These are phyloP conservation scores for Penicillium sclerotiorum DNA, from an alignment of 2,329 filamentous ascomycete genomes.

Conservation along the genomic window DNA sequence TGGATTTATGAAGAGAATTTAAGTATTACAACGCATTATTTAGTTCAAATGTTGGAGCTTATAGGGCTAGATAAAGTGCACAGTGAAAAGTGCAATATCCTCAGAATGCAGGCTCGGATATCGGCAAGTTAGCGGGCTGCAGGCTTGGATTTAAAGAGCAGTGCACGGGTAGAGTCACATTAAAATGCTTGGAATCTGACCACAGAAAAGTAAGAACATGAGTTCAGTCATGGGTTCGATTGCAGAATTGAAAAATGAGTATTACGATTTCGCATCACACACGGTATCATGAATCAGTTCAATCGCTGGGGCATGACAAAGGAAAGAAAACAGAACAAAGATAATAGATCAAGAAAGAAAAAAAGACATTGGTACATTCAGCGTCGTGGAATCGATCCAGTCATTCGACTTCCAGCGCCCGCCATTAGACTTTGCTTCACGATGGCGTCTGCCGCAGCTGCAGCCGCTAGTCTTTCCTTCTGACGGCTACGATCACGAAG, in stretches of 20 bases:
- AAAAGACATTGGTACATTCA: slow-evolving; percentile 19
- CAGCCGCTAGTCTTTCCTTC: slow-evolving; percentile 87
- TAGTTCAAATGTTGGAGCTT: too few relatives aligned
- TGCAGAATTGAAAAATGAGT: neutral
- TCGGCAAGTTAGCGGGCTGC: too few relatives aligned
- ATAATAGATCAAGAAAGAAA: slow-evolving; percentile 6
- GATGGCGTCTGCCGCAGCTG: slow-evolving; percentile 89
- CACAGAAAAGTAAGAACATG: too few relatives aligned
- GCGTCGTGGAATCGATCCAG: slow-evolving; percentile 43
- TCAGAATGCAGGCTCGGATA: too few relatives aligned
- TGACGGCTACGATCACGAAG: slow-evolving; percentile 88
- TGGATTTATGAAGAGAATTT: too few relatives aligned
- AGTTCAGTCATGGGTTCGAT: neutral
- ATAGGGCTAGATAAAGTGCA: too few relatives aligned
- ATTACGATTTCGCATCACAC: slow-evolving; percentile 12
- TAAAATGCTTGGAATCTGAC: too few relatives aligned
- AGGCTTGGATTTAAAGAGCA: too few relatives aligned
- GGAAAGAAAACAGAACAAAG: slow-evolving; percentile 2
- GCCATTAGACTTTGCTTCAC: slow-evolving; percentile 84
- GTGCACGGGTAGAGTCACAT: too few relatives aligned
- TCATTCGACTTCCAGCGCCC: slow-evolving; percentile 57
- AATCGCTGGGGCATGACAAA: slow-evolving; percentile 5
- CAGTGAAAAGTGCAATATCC: too few relatives aligned
- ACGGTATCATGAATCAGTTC: slow-evolving; percentile 8
- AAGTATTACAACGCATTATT: too few relatives aligned